A percentile compares a stretch with the other conserved stretches of the same genome.
Evolutionary conservation across 2,329 filamentous ascomycete species (phyloP).

Genomic region (Orbilia ellipsospora): DNA sequence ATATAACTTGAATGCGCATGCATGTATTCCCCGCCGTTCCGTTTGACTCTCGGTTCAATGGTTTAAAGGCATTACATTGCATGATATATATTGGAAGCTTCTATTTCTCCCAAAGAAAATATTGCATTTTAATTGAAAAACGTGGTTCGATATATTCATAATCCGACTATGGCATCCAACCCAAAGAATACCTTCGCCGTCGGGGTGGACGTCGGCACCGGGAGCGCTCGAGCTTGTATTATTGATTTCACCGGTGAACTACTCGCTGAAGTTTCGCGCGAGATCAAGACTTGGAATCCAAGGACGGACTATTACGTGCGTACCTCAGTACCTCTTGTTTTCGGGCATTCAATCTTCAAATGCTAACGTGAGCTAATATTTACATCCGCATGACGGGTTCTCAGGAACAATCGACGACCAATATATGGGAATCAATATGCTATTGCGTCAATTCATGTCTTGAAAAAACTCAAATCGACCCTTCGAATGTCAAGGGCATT

Average conservation of each 20-base stretch:
- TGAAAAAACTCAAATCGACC: constrained; percentile 81
- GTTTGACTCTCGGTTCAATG: no score
- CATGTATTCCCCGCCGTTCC: no score
- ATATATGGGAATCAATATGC: constrained; percentile 97
- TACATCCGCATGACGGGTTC: constrained; percentile 52
- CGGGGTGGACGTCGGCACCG: constrained; percentile 95
- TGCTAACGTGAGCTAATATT: neutral
- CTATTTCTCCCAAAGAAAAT: neutral
- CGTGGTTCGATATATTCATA: neutral
- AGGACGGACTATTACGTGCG: constrained; percentile 69
- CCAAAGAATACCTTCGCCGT: constrained; percentile 63
- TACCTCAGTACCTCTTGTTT: neutral
- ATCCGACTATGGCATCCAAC: constrained; percentile 24
- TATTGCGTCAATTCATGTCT: constrained; percentile 85
- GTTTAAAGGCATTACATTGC: no score
- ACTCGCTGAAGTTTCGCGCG: constrained; percentile 68
- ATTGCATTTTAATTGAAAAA: neutral
- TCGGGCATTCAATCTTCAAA: neutral
- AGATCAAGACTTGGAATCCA: constrained; percentile 64
- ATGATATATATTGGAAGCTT: neutral
- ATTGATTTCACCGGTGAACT: constrained; percentile 94
- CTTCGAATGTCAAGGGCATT: constrained; percentile 82
- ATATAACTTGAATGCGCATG: no score
- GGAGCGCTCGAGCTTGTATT: constrained; percentile 93
- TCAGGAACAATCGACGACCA: constrained; percentile 95